A percentile compares a stretch with the other conserved stretches of the same genome.
Evolutionary conservation across 768 basidiomycete species (phyloP).

Genomic region (Leccinellum rugosiceps): DNA sequence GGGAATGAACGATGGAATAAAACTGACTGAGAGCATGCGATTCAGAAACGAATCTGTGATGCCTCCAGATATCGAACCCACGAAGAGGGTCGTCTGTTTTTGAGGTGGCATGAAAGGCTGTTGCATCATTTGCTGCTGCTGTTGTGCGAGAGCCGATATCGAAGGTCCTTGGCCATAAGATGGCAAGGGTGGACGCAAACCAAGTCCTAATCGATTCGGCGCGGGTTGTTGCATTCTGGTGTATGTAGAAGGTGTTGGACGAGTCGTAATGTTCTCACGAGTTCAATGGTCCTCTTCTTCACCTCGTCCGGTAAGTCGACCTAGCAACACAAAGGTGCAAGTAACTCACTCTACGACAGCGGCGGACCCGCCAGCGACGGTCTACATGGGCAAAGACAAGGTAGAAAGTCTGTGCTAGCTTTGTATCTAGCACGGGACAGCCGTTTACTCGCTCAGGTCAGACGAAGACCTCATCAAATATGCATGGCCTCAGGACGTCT

Average conservation of each 20-base stretch:
- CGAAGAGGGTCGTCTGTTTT: conserved; percentile 76
- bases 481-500: conserved; percentile 83
- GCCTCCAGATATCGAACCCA: conserved; percentile 94
- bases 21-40: conserved; percentile 66
- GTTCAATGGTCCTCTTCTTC: conserved; percentile 62
- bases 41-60: conserved; percentile 83
- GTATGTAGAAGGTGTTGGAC: neutral
- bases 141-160: conserved; percentile 86
- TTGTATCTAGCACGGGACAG: neutral
- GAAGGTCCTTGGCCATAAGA: conserved; percentile 91
- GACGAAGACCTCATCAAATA: conserved; percentile 96
- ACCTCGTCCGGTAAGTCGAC: conserved; percentile 44
- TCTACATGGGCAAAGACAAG: conserved; percentile 98
- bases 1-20: neutral
- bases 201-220: conserved; percentile 79
- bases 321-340: rapidly evolving
- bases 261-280: neutral
- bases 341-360: conserved; percentile 34
- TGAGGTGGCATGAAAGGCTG: conserved; percentile 69
- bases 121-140: conserved; percentile 65
- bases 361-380: conserved; percentile 56
- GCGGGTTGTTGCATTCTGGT: conserved; percentile 61
- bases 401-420: conserved; percentile 71
- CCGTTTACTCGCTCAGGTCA: conserved; percentile 35
- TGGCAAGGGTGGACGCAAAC: conserved; percentile 82